phyloP scores from a whole-genome alignment of 2,329 filamentous ascomycete species.

The Rhinocladiella mackenziei region DNA sequence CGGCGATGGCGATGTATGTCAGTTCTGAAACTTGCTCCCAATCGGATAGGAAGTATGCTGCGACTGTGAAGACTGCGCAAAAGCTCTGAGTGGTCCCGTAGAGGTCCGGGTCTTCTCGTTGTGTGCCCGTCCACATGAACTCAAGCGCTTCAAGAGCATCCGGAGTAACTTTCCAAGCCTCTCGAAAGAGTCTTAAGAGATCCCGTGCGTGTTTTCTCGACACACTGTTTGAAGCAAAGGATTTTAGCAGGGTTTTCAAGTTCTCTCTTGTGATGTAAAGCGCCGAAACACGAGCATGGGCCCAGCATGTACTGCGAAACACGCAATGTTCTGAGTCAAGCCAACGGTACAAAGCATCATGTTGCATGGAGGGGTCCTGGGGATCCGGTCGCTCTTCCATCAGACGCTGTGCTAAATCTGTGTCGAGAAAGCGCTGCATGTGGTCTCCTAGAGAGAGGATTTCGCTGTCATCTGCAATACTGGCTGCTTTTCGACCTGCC shows the following conservation, averaged over 20 bases:
- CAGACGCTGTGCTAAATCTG: conserved; percentile 1
- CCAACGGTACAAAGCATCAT: background rate
- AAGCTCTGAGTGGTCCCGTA: conserved; percentile 1
- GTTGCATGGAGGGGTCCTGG: background rate
- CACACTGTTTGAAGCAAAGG: background rate
- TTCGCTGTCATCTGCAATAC: background rate
- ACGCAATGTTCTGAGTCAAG: conserved; percentile 4
- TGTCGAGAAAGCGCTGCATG: conserved; percentile 2
- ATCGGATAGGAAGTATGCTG: conserved; percentile 6
- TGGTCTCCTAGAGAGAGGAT: background rate
- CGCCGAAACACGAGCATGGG: conserved; percentile 2
- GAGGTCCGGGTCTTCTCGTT: conserved; percentile 5
- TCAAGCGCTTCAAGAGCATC: conserved; percentile 4
- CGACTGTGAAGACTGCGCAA: conserved; percentile 5
- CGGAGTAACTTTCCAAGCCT: conserved; percentile 2
- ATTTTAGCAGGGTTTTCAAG: conserved; percentile 1
- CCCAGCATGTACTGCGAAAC: conserved; percentile 1
- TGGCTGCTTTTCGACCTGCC: background rate
- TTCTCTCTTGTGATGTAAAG: conserved; percentile 4
- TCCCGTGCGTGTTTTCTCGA: background rate
- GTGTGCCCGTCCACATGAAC: conserved; percentile 15
- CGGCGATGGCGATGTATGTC: too few relatives aligned
- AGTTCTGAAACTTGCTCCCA: too few relatives aligned
- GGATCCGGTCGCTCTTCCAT: conserved; percentile 2
- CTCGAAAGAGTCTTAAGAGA: conserved; percentile 3